Evolutionary conservation across 495 filamentous ascomycete genomes (phyloP).

Genomic region (Penicillium cosmopolitanum): DNA sequence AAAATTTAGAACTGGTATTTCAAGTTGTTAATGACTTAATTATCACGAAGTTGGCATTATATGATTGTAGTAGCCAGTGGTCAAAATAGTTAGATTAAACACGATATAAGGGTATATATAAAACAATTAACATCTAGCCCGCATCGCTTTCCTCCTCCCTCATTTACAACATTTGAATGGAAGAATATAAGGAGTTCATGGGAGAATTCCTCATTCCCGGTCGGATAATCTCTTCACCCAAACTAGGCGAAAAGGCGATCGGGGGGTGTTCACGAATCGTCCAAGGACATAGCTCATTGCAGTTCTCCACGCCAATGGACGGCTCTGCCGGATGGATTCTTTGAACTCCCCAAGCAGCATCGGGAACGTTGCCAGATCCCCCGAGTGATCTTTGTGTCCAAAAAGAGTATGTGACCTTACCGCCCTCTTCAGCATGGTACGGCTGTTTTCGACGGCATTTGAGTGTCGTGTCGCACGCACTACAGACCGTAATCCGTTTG

Average conservation of each 20-base stretch:
- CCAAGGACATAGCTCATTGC: constrained; percentile 50
- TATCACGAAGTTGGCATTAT: too few species aligned
- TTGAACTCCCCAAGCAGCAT: constrained; percentile 40
- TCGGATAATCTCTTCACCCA: constrained; percentile 44
- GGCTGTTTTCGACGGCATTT: constrained; percentile 45
- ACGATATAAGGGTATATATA: neutral
- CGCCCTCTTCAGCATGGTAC: constrained; percentile 27
- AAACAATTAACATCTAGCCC: neutral
- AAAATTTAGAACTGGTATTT: too few species aligned
- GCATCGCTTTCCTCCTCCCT: too few species aligned
- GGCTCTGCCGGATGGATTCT: constrained; percentile 49
- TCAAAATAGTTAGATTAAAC: too few species aligned
- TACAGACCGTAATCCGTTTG: constrained; percentile 45
- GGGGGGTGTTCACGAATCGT: constrained; percentile 48
- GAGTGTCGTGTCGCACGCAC: constrained; percentile 41
- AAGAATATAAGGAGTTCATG: constrained; percentile 43
- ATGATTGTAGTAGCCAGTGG: too few species aligned
- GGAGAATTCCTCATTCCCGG: constrained; percentile 41
- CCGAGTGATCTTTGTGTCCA: constrained; percentile 48
- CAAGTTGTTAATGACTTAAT: too few species aligned
- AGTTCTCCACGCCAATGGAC: constrained; percentile 42
- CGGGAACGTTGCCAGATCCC: constrained; percentile 31
- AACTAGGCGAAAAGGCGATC: constrained; percentile 36
- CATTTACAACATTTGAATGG: constrained; percentile 41
- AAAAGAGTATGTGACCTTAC: constrained; percentile 42